Conservation (phyloP, 2,329 filamentous ascomycete species). For the Penicillium freii region DNA sequence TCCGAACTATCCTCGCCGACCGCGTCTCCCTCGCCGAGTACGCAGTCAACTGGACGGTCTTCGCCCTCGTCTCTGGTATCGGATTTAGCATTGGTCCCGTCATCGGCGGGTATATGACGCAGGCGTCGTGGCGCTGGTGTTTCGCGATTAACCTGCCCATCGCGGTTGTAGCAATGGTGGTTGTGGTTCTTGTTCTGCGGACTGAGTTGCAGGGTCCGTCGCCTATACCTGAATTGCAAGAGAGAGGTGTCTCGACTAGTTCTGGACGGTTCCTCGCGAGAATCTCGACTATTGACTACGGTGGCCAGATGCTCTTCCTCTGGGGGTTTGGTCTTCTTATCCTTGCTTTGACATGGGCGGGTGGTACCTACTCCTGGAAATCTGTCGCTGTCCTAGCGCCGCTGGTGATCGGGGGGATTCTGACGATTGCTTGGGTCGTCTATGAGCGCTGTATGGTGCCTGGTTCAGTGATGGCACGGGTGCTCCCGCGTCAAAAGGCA, state of each 20-base stretch:
- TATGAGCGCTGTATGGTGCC: not conserved
- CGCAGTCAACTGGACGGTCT: conserved; percentile 40
- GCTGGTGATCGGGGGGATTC: not conserved
- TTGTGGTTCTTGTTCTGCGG: not conserved
- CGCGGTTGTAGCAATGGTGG: not conserved
- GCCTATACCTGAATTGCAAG: not conserved
- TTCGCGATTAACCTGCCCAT: conserved; percentile 16
- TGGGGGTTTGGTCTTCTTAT: conserved; percentile 3
- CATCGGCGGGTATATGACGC: conserved; percentile 19
- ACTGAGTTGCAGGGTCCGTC: not conserved
- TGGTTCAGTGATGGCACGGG: not conserved
- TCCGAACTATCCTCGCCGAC: conserved; percentile 64
- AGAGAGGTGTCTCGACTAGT: not conserved
- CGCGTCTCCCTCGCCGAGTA: conserved; percentile 62
- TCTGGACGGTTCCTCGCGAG: not conserved
- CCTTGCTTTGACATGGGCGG: not conserved
- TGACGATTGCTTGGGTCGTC: not conserved
- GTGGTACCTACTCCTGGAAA: not conserved
- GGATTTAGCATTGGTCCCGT: conserved; percentile 41
- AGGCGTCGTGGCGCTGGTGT: conserved; percentile 19
- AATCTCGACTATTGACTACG: not conserved
- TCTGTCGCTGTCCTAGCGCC: not conserved
- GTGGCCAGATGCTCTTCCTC: not conserved
- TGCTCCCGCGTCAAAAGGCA: not conserved
- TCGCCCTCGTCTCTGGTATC: conserved; percentile 59